Percentiles rank a stretch among this genome's conserved stretches.
phyloP scores from a whole-genome alignment of 495 filamentous ascomycete species.

The Tuber calosporum region DNA sequence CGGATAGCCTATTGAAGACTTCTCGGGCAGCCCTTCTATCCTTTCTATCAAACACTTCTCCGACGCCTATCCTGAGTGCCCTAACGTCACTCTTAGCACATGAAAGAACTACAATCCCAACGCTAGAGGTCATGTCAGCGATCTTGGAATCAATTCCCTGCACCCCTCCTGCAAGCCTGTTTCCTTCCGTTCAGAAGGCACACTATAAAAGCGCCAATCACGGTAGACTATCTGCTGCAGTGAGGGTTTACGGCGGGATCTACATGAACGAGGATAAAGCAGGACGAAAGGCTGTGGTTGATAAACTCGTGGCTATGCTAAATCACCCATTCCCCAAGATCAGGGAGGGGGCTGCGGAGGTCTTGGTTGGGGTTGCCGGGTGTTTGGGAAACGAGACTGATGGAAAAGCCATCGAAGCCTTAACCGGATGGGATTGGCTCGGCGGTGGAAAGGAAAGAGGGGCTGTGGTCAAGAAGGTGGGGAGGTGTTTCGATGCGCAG shows the following conservation, averaged over 20 bases:
- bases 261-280: conserved; percentile 18
- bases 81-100: conserved; percentile 39
- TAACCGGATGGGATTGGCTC: neutral
- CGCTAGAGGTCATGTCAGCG: conserved; percentile 67
- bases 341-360: conserved; percentile 46
- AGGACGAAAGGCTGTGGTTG: conserved; percentile 45
- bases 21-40: conserved; percentile 62
- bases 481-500: neutral
- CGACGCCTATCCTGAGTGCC: conserved; percentile 40
- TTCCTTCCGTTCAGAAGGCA: conserved; percentile 62
- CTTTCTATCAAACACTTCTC: conserved; percentile 39
- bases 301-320: conserved; percentile 55
- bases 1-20: conserved; percentile 70
- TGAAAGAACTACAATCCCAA: conserved; percentile 66
- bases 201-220: conserved; percentile 77
- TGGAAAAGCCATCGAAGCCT: neutral
- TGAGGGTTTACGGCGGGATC: conserved; percentile 68
- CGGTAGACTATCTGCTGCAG: conserved; percentile 66
- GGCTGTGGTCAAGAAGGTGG: neutral
- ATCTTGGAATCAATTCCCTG: conserved; percentile 54
- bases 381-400: conserved; percentile 27
- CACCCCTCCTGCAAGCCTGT: conserved; percentile 45
- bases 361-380: conserved; percentile 42
- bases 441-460: neutral
- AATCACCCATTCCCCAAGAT: conserved; percentile 60